These are phyloP conservation scores for Stygiomarasmius scandens DNA, from an alignment of 1,284 basidiomycete species.

Conservation along the genomic window DNA sequence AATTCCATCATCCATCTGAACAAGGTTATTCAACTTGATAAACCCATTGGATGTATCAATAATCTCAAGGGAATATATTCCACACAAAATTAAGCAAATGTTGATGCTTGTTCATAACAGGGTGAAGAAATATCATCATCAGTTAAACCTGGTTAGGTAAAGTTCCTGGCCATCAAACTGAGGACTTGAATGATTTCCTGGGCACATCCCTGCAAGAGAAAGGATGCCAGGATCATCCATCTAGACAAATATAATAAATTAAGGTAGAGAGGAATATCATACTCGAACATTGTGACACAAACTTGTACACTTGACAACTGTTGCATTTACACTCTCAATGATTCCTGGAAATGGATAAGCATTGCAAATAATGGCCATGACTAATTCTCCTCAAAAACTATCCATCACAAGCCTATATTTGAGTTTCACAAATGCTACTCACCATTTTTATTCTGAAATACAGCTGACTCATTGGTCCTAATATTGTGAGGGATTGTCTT, in stretches of 20 bases:
- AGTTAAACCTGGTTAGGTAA: not conserved
- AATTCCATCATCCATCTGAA: constrained; percentile 14
- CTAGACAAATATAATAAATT: not conserved
- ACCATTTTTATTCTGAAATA: too few species aligned
- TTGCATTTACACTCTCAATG: too few species aligned
- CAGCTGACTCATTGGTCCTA: too few species aligned
- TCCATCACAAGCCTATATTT: too few species aligned
- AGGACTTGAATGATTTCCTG: not conserved
- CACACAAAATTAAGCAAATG: constrained; percentile 17
- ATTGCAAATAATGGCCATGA: too few species aligned
- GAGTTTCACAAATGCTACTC: too few species aligned
- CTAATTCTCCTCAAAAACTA: too few species aligned
- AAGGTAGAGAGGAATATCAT: not conserved
- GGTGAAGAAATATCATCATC: not conserved
- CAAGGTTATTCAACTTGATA: constrained; percentile 3
- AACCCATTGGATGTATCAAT: constrained; percentile 18
- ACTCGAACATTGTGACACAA: not conserved
- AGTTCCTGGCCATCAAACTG: constrained; percentile 14
- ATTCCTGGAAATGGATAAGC: too few species aligned
- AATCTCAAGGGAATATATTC: constrained; percentile 12
- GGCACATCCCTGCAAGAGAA: not conserved
- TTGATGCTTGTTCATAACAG: constrained; percentile 7
- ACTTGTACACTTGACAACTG: too few species aligned
- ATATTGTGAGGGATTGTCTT: too few species aligned
- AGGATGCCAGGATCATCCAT: not conserved